These are phyloP conservation scores for Pyrenopolyporus hunteri DNA, from an alignment of 495 filamentous ascomycete species.

Conservation along the genomic window DNA sequence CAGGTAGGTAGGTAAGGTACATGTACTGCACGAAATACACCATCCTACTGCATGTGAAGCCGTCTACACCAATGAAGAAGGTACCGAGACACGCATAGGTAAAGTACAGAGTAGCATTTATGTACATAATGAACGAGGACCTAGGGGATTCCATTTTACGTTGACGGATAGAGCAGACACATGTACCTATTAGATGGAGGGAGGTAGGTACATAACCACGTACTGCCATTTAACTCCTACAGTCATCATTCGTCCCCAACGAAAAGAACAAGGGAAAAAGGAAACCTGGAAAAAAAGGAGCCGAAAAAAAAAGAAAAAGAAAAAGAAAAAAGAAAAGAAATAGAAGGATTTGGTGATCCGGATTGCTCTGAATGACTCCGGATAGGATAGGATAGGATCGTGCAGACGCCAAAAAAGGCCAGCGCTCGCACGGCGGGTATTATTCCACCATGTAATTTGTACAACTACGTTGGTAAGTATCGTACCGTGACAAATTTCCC, in stretches of 20 bases:
- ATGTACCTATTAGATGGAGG: neutral
- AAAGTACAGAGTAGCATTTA: neutral
- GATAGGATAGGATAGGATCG: no score
- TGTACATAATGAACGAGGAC: neutral
- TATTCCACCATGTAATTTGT: slow-evolving; percentile 1
- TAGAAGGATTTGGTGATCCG: slow-evolving; percentile 3
- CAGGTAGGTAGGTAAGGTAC: neutral
- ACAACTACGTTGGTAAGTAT: neutral
- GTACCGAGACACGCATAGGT: neutral
- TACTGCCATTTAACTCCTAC: neutral
- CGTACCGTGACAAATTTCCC: neutral
- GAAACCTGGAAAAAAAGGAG: no score
- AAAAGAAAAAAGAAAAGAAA: slow-evolving; percentile 2
- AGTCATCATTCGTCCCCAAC: no score
- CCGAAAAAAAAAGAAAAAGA: slow-evolving; percentile 10
- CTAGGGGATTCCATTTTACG: no score
- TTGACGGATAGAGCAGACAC: neutral
- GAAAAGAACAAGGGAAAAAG: slow-evolving; percentile 7
- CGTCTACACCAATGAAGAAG: neutral
- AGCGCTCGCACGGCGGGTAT: no score
- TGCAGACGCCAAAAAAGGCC: no score
- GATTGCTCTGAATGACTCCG: slow-evolving; percentile 11
- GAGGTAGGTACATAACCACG: neutral
- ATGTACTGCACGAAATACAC: slow-evolving; percentile 10
- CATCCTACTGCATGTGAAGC: neutral